phyloP scores from a whole-genome alignment of 176 grass and related monocot species.

The Oryza glumipatula region DNA sequence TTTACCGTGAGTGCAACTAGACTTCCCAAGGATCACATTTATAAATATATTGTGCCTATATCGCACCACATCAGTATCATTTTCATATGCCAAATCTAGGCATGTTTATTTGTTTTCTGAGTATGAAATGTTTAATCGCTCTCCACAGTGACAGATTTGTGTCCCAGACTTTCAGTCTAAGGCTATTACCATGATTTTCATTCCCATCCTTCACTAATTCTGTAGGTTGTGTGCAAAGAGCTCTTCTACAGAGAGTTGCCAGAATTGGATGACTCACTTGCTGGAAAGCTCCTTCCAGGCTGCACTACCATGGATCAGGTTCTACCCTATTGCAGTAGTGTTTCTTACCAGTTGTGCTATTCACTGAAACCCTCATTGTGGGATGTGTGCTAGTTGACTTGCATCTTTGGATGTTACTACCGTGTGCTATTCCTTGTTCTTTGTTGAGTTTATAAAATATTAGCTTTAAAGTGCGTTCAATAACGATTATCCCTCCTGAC shows the following conservation, averaged over 20 bases:
- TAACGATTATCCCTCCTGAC: slow-evolving; percentile 7
- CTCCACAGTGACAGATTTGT: neutral
- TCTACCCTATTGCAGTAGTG: slow-evolving; percentile 20
- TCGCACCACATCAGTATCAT: neutral
- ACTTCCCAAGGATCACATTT: slow-evolving; percentile 28
- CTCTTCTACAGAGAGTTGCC: slow-evolving; percentile 92
- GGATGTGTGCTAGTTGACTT: slow-evolving; percentile 4
- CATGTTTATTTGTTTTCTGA: neutral
- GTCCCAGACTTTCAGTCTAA: neutral
- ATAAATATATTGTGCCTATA: slow-evolving; percentile 28
- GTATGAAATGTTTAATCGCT: neutral
- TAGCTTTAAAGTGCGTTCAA: neutral
- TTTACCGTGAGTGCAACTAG: slow-evolving; percentile 84
- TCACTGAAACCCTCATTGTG: slow-evolving; percentile 7
- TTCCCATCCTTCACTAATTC: slow-evolving; percentile 37
- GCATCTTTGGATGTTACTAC: neutral
- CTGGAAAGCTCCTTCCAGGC: slow-evolving; percentile 83
- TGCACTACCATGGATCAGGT: slow-evolving; percentile 87
- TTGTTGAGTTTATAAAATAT: slow-evolving; percentile 19
- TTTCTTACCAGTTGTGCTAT: slow-evolving; percentile 9
- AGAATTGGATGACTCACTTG: slow-evolving; percentile 77
- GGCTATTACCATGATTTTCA: neutral
- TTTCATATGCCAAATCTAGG: slow-evolving; percentile 12
- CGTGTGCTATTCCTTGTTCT: neutral
- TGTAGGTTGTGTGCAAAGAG: slow-evolving; percentile 97